phyloP scores from a whole-genome alignment of 176 grass and related monocot species.

The Metroxylon sagu region DNA sequence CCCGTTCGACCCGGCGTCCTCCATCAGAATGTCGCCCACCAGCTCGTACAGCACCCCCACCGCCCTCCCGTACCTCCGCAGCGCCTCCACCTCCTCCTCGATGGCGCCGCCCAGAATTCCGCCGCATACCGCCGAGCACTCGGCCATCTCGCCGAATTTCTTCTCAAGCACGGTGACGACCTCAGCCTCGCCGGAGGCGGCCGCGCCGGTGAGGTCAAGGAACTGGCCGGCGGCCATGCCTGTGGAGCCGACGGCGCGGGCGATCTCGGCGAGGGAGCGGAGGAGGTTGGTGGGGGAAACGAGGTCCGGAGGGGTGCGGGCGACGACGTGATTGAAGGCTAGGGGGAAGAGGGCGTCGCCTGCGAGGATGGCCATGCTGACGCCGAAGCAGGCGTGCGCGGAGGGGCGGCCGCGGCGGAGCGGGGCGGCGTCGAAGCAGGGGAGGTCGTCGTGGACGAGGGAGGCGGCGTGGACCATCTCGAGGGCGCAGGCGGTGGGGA shows the following conservation, averaged over 20 bases:
- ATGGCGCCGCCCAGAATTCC: constrained; percentile 62
- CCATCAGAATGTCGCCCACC: constrained; percentile 73
- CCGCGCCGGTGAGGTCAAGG: constrained; percentile 59
- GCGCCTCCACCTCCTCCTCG: constrained; percentile 46
- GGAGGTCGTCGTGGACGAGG: constrained; percentile 80
- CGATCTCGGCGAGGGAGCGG: constrained; percentile 71
- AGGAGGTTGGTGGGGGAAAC: constrained; percentile 44
- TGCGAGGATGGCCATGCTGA: constrained; percentile 56
- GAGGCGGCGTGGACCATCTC: constrained; percentile 94
- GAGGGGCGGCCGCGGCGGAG: constrained; percentile 65
- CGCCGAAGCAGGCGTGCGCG: constrained; percentile 67
- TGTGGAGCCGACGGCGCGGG: constrained; percentile 69
- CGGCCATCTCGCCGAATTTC: constrained; percentile 94
- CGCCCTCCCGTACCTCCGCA: constrained; percentile 67
- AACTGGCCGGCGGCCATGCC: constrained; percentile 85
- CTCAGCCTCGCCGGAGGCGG: constrained; percentile 56
- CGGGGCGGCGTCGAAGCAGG: constrained; percentile 81
- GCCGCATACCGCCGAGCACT: constrained; percentile 86
- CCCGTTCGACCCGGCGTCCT: constrained; percentile 25
- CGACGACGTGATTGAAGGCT: constrained; percentile 55
- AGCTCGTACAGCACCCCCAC: constrained; percentile 89
- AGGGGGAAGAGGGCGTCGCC: constrained; percentile 86
- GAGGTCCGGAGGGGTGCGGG: constrained; percentile 38
- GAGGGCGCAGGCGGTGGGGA: constrained; percentile 65
- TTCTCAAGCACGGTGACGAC: constrained; percentile 69